Evolutionary conservation across 1,284 basidiomycete species (phyloP), one percentile per base, ranked within the genome.

Genomic region (Melampsora larici-populina): DNA sequence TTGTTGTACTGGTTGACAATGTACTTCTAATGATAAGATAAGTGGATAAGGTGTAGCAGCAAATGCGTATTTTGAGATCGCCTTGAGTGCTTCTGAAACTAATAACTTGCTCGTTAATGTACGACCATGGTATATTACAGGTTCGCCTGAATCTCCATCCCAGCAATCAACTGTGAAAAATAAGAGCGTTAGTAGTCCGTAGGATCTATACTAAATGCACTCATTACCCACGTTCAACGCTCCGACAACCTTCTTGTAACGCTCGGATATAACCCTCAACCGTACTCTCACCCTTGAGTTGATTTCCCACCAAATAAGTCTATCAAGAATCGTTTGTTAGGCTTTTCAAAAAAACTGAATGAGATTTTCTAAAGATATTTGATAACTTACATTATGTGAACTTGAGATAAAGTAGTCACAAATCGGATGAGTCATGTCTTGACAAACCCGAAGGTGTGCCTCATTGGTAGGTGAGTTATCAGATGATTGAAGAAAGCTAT

Each of bases 211-310:
- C 40, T 1, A 43, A 7, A 9, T 13, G 21, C 49, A 74, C 51
- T 58, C 79, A 70, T 63, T 11, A 87, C 91, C 81, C 81, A 94
- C 94, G 84, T 84, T 97, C 94, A 48, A 99, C 96, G 78, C 91
- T 93, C 24, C 96, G 88, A 81, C 95, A 97, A 40, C 93, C 91
- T 78, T 92, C 91, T 68, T 97, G 86, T 60, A 99, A 86, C 0
- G 95, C 95, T 0, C 96, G 88, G 79, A 97, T 94, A 83, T 98
- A 99, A 0, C 96, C 96, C 82, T 98, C 96, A 55, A 96, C 90
- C 0, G 96, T 97, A 79, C 92, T 94, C 73, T 91, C 90, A 2
- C 97, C 96, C 11, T 95, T 89, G 78, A 97, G 90, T 83, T 99
- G 97, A 80, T 94, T 89, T 0, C 95, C 95, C 15, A 97, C 90